phyloP scores from a whole-genome alignment of 2,329 filamentous ascomycete species.

The Capronia epimyces region DNA sequence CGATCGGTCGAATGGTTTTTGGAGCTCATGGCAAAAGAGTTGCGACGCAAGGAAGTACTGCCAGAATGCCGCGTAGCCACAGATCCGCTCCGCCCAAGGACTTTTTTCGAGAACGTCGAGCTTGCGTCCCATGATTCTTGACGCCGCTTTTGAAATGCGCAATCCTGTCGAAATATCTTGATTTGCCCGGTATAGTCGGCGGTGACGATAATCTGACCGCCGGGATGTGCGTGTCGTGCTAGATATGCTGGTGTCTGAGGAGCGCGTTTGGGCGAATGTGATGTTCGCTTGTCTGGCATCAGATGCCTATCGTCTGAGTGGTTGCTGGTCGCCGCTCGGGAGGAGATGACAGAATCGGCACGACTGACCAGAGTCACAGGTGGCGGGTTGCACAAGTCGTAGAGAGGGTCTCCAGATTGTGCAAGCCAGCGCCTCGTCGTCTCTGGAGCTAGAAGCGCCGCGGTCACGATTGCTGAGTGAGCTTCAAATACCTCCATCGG shows the following conservation, averaged over 20 bases:
- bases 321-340: slow-evolving; percentile 42
- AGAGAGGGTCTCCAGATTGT: slow-evolving; percentile 84
- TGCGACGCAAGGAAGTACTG: slow-evolving; percentile 40
- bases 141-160: slow-evolving; percentile 72
- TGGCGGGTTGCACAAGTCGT: slow-evolving; percentile 91
- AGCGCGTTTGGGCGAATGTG: slow-evolving; percentile 39
- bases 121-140: slow-evolving; percentile 72
- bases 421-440: slow-evolving; percentile 72
- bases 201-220: slow-evolving; percentile 87
- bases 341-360: slow-evolving; percentile 56
- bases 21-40: slow-evolving; percentile 30
- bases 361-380: slow-evolving; percentile 75
- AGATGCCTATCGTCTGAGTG: slow-evolving; percentile 31
- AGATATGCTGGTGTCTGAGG: slow-evolving; percentile 73
- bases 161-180: slow-evolving; percentile 94
- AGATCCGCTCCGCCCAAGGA: slow-evolving; percentile 53
- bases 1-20: slow-evolving; percentile 59
- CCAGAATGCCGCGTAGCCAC: slow-evolving; percentile 51
- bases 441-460: slow-evolving; percentile 77
- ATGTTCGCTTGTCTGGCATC: slow-evolving; percentile 18
- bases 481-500: slow-evolving; percentile 88
- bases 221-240: slow-evolving; percentile 66
- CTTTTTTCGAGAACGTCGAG: slow-evolving; percentile 67
- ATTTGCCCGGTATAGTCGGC: slow-evolving; percentile 83
- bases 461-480: slow-evolving; percentile 80